Percentiles rank a stretch among this genome's conserved stretches.
phyloP scores from a whole-genome alignment of 2,329 filamentous ascomycete species.

The Beauveria asiatica region DNA sequence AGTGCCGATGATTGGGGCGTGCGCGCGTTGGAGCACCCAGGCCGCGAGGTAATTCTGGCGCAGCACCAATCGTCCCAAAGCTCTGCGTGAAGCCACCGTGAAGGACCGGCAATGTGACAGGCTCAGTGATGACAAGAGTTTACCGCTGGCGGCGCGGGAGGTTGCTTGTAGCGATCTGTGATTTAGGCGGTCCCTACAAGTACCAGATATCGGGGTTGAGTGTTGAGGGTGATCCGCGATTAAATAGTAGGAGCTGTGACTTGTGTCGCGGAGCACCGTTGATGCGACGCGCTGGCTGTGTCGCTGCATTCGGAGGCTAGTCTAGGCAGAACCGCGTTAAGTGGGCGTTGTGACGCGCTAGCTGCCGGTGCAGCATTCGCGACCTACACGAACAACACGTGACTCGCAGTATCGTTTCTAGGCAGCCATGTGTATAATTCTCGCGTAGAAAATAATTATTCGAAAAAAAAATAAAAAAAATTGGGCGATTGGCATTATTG shows the following conservation, averaged over 20 bases:
- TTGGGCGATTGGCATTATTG: too few species aligned
- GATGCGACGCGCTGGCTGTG: slow-evolving; percentile 4
- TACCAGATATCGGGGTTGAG: background rate
- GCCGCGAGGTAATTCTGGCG: background rate
- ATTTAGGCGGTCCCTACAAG: too few species aligned
- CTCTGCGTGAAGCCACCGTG: slow-evolving; percentile 8
- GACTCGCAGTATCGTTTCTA: background rate
- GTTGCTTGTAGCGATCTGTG: background rate
- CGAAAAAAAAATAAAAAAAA: too few species aligned
- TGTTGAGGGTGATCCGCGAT: background rate
- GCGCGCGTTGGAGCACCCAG: background rate
- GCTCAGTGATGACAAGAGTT: background rate
- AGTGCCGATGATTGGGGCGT: slow-evolving; percentile 6
- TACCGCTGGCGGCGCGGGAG: background rate
- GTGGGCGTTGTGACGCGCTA: slow-evolving; percentile 10
- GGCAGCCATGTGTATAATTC: too few species aligned
- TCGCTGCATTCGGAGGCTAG: slow-evolving; percentile 1
- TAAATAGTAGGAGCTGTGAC: background rate
- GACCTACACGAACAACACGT: slow-evolving; percentile 6
- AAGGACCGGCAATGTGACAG: background rate
- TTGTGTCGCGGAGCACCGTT: background rate
- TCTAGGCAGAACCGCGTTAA: slow-evolving; percentile 14
- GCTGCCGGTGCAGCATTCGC: background rate
- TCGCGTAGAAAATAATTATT: too few species aligned
- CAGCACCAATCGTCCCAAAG: slow-evolving; percentile 4